Conservation (phyloP, 163 green algal genomes). For the Scenedesmus sp. region DNA sequence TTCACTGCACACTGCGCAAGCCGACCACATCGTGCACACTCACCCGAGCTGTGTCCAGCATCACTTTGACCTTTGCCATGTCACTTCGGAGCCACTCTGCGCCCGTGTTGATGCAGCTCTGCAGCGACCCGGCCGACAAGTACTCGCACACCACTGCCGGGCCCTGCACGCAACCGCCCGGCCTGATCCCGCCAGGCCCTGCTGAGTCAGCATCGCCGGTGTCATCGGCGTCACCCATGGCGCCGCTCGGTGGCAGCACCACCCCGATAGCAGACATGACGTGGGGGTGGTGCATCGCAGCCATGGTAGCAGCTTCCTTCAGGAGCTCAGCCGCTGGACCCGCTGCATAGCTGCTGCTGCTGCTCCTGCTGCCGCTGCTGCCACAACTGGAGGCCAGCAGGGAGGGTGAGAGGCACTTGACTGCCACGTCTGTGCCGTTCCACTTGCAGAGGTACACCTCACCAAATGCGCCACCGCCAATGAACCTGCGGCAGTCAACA, state of each 20-base stretch:
- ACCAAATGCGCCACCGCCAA: slow-evolving; percentile 72
- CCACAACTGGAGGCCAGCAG: slow-evolving; percentile 65
- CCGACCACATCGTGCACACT: background rate
- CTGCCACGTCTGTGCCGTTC: slow-evolving; percentile 77
- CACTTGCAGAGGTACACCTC: slow-evolving; percentile 69
- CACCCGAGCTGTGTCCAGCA: slow-evolving; percentile 82
- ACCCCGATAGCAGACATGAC: slow-evolving; percentile 84
- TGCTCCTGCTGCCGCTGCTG: too few species aligned
- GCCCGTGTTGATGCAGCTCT: slow-evolving; percentile 67
- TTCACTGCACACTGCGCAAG: too few species aligned
- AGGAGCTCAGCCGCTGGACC: slow-evolving; percentile 13
- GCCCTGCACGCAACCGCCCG: slow-evolving; percentile 53
- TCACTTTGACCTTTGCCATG: slow-evolving; percentile 75
- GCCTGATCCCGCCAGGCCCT: background rate
- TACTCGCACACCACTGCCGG: slow-evolving; percentile 85
- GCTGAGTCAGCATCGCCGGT: background rate
- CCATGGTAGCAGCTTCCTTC: slow-evolving; percentile 79
- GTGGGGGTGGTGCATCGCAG: slow-evolving; percentile 79
- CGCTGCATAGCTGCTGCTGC: background rate
- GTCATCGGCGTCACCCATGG: background rate
- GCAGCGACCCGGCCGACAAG: slow-evolving; percentile 72
- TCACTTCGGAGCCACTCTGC: slow-evolving; percentile 71
- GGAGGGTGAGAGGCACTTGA: slow-evolving; percentile 82
- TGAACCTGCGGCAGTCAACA: slow-evolving; percentile 53
- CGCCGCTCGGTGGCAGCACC: slow-evolving; percentile 68